Conservation (phyloP, 2,329 filamentous ascomycete species). For the Geosmithia morbida region DNA sequence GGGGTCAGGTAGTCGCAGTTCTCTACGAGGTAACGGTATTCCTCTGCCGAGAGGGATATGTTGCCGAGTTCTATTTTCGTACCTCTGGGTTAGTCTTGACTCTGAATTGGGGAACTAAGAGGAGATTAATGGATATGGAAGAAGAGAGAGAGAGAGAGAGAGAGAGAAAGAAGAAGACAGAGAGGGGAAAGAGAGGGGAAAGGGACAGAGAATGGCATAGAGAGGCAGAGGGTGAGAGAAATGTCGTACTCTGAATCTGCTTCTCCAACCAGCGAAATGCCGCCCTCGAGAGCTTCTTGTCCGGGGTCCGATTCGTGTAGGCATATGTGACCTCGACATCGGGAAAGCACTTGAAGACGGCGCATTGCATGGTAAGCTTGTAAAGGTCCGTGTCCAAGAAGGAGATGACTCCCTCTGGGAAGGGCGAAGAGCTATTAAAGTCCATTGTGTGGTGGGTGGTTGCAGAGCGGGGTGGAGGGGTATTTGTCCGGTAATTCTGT, state of each 20-base stretch:
- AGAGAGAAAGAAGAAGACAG: slow-evolving; percentile 2
- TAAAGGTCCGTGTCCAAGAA: slow-evolving; percentile 78
- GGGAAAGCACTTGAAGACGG: slow-evolving; percentile 83
- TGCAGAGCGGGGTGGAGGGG: not conserved
- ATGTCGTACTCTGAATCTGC: slow-evolving; percentile 63
- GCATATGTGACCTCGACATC: slow-evolving; percentile 73
- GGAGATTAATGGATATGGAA: no score
- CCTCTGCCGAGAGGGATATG: slow-evolving; percentile 64
- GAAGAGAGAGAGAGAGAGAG: not conserved
- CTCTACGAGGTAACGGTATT: slow-evolving; percentile 62
- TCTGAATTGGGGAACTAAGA: no score
- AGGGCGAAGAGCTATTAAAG: slow-evolving; percentile 51
- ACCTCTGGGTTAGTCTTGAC: not conserved
- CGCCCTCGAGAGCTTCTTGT: slow-evolving; percentile 75
- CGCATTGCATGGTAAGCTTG: slow-evolving; percentile 98
- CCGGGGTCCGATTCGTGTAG: slow-evolving; percentile 88
- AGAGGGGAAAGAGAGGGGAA: no score
- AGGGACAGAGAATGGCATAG: not conserved
- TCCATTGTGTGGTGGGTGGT: slow-evolving; percentile 28
- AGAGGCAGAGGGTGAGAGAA: slow-evolving; percentile 2
- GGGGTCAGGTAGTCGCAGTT: slow-evolving; percentile 69
- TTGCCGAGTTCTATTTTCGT: slow-evolving; percentile 55
- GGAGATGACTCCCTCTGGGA: slow-evolving; percentile 65
- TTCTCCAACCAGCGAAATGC: slow-evolving; percentile 76
- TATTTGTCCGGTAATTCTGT: no score